Base-by-base conservation (phyloP, 1,284 basidiomycete genomes). In the Cutaneotrichosporon spelunceum region DNA sequence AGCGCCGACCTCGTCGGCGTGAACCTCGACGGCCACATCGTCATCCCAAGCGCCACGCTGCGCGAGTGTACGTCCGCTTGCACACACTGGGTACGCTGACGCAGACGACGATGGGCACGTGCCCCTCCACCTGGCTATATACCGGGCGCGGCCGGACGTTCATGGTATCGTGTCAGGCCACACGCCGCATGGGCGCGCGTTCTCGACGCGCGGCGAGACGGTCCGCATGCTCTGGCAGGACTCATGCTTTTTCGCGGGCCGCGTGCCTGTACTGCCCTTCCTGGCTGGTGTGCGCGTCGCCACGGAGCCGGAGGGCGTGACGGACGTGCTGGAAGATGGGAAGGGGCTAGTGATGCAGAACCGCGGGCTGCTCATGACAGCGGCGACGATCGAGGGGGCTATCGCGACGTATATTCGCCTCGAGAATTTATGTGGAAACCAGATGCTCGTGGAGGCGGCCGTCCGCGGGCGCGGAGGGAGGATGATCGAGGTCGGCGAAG, bases 181-280 rank as follows among this genome's bases (percentile, higher is more conserved):
- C 59, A 67, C 70, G 8, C 68, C 67, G 2, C 53, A 69, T 57
- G 70, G 64, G 13, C 60, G 66, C 29, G 59, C 65, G 8, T 68
- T 69, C 29, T 60, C 65, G 13, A 53, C 64, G 61, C 62, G 65
- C 39, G 57, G 61, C 4, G 49, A 64, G 36, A 33, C 49, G 11
- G 54, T 65, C 24, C 62, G 66, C 50, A 71, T 69, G 66, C 66
- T 69, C 24, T 62, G 66, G 49, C 70, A 71, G 63, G 70, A 71
- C 68, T 64, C 63, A 34, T 71, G 70, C 45, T 68, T 66, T 2
- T 71, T 70, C 53, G 61, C 65, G 50, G 52, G 65, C 14, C 53
- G 59, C 9, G 56, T 68, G 21, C 57, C 66, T 50, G 53, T 59
- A 10, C 56, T 71, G 30, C 61, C 68, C 0, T 68, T 71, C 53